These are phyloP conservation scores for Ophidiomyces ophidiicola DNA, from an alignment of 2,329 filamentous ascomycete species.

Conservation along the genomic window DNA sequence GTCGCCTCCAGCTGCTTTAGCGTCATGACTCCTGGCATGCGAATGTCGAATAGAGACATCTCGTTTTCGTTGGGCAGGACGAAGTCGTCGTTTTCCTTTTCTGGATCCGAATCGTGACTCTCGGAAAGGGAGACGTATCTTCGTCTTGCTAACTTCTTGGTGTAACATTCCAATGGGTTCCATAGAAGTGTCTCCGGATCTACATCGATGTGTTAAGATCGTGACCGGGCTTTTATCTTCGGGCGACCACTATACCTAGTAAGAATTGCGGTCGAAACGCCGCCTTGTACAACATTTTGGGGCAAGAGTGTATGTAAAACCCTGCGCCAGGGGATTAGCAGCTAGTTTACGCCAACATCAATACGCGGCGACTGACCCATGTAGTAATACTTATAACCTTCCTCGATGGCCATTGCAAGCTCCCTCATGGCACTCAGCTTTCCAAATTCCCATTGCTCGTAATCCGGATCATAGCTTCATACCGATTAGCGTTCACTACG, in stretches of 20 bases:
- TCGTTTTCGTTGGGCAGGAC: conserved; percentile 28
- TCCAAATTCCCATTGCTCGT: conserved; percentile 49
- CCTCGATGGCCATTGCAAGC: conserved; percentile 44
- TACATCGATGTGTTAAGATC: conserved; percentile 15
- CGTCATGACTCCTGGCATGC: conserved; percentile 37
- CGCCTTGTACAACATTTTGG: conserved; percentile 42
- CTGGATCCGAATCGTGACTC: conserved; percentile 19
- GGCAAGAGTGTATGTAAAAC: conserved; percentile 50
- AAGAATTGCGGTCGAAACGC: conserved; percentile 35
- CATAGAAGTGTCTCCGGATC: conserved; percentile 38
- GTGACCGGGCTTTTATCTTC: conserved; percentile 23
- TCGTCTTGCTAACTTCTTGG: conserved; percentile 31
- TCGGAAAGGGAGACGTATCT: conserved; percentile 36
- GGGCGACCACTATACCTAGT: conserved; percentile 20
- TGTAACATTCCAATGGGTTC: conserved; percentile 34
- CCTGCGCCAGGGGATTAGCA: conserved; percentile 26
- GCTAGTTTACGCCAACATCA: background rate
- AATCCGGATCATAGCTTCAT: conserved; percentile 46
- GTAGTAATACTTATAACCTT: conserved; percentile 49
- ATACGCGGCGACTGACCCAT: conserved; percentile 39
- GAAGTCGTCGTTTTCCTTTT: conserved; percentile 14
- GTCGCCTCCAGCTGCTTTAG: conserved; percentile 29
- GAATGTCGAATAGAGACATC: conserved; percentile 35
- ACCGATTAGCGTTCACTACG: background rate
- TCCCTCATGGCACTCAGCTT: conserved; percentile 52